These are phyloP conservation scores for Sonneratia caseolaris DNA, from an alignment of 345 rosid species.

Conservation along the genomic window DNA sequence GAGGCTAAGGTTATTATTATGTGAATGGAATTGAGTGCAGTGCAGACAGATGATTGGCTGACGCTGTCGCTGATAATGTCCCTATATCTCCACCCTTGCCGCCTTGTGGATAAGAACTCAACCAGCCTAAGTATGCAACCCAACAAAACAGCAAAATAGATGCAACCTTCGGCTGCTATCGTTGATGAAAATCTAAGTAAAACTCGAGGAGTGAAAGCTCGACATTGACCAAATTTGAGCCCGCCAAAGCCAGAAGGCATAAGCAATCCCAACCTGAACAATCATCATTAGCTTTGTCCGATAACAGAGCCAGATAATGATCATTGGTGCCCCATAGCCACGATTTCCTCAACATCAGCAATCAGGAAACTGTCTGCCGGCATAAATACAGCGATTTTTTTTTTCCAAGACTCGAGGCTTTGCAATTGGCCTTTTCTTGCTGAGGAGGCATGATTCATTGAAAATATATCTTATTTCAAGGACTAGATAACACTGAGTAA, in stretches of 20 bases:
- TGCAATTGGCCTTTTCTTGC: neutral
- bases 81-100: neutral
- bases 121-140: neutral
- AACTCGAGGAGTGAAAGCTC: too few relatives aligned
- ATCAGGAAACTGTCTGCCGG: too few relatives aligned
- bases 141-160: neutral
- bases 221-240: too few relatives aligned
- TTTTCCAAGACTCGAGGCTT: too few relatives aligned
- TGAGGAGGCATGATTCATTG: neutral
- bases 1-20: neutral
- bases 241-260: neutral
- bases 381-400: too few relatives aligned
- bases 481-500: neutral
- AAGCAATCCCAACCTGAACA: neutral
- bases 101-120: neutral
- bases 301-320: neutral
- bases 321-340: neutral
- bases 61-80: neutral
- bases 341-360: neutral
- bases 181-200: too few relatives aligned
- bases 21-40: neutral
- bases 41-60: neutral
- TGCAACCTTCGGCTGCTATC: neutral
- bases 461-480: neutral
- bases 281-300: neutral